A percentile compares a stretch with the other conserved stretches of the same genome.
phyloP scores from a whole-genome alignment of 2,329 filamentous ascomycete species.

The Fusarium verrucosum region DNA sequence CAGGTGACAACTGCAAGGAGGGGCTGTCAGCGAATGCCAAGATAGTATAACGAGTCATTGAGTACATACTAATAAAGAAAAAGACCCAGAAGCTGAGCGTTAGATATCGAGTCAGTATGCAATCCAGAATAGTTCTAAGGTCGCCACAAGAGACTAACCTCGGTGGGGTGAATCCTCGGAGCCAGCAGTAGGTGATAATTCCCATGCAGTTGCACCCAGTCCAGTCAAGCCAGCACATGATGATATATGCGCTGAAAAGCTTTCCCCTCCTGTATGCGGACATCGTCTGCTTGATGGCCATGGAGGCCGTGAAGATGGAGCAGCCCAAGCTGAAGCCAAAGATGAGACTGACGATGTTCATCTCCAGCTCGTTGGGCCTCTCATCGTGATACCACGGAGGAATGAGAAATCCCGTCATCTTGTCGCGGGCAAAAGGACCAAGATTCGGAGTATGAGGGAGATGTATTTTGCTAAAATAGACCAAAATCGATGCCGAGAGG shows the following conservation, averaged over 20 bases:
- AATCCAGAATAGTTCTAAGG: rapidly evolving
- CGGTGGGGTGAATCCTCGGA: conserved; percentile 1
- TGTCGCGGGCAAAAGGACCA: neutral
- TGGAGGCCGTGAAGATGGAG: conserved; percentile 19
- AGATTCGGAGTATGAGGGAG: too few species aligned
- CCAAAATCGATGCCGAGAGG: neutral
- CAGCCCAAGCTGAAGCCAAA: conserved; percentile 31
- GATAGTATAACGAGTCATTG: rapidly evolving
- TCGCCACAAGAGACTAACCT: neutral
- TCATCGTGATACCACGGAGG: conserved; percentile 26
- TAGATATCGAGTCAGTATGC: neutral
- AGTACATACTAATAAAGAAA: conserved; percentile 28
- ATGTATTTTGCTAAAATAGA: neutral
- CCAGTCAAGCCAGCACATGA: conserved; percentile 36
- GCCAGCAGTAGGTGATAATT: conserved; percentile 21
- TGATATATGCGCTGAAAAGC: conserved; percentile 22
- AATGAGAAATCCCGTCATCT: conserved; percentile 30
- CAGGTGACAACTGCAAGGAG: conserved; percentile 12
- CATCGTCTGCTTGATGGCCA: conserved; percentile 9
- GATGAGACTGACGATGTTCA: conserved; percentile 27
- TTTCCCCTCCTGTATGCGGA: conserved; percentile 12
- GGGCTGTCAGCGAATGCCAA: neutral
- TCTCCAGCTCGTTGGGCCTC: conserved; percentile 2
- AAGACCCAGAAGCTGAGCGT: conserved; percentile 25
- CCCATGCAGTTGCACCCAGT: conserved; percentile 31